Evolutionary conservation across 2,329 filamentous ascomycete species (phyloP).

Genomic region (Calonectria montana): DNA sequence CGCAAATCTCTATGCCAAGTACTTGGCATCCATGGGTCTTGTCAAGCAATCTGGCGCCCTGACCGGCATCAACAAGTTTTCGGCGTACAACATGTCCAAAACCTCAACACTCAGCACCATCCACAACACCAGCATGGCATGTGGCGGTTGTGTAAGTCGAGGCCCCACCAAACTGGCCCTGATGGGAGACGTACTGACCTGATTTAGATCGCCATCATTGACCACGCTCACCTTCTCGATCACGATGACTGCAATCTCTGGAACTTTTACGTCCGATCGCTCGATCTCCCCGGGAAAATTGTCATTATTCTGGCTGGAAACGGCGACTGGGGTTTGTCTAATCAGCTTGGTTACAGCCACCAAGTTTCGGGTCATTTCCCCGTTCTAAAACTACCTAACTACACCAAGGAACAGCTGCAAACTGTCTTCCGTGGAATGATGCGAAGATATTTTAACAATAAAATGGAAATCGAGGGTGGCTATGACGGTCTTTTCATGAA

Average conservation of each 20-base stretch:
- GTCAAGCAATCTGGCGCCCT: conserved; percentile 56
- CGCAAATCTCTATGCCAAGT: conserved; percentile 45
- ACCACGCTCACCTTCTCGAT: conserved; percentile 44
- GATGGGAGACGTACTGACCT: conserved; percentile 17
- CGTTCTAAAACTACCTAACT: conserved; percentile 72
- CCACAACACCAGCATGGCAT: conserved; percentile 50
- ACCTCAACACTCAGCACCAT: conserved; percentile 55
- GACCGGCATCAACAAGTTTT: conserved; percentile 46
- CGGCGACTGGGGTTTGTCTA: conserved; percentile 64
- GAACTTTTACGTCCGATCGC: conserved; percentile 41
- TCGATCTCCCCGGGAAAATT: conserved; percentile 42
- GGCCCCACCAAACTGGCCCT: neutral
- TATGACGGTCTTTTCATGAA: conserved; percentile 69
- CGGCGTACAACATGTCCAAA: conserved; percentile 44
- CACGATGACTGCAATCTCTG: conserved; percentile 43
- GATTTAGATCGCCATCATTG: conserved; percentile 42
- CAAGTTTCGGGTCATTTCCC: conserved; percentile 45
- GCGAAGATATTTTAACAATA: conserved; percentile 61
- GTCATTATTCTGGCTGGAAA: conserved; percentile 45
- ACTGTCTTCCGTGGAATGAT: conserved; percentile 68
- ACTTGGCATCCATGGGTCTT: conserved; percentile 42
- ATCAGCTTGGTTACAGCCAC: conserved; percentile 69
- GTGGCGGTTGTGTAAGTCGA: conserved; percentile 67
- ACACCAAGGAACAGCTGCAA: conserved; percentile 70
- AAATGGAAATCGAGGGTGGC: conserved; percentile 71